Evolutionary conservation across 108 stramenopile genomes (phyloP).

Genomic region (Skeletonema potamos): DNA sequence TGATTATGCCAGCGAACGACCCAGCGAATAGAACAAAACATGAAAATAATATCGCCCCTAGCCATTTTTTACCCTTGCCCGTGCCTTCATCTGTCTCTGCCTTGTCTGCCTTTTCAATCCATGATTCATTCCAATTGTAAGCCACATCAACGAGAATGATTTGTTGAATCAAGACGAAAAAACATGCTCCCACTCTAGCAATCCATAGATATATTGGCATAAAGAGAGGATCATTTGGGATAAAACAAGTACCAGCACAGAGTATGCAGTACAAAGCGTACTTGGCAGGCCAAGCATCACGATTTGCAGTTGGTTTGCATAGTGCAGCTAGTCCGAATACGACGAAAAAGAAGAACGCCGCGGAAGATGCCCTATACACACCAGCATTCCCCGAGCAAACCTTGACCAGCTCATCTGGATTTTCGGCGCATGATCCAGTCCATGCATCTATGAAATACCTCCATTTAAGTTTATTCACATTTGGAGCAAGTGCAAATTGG

Average conservation of each 20-base stretch:
- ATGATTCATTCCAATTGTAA: constrained; percentile 85
- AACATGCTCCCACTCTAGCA: constrained; percentile 67
- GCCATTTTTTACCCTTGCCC: constrained; percentile 80
- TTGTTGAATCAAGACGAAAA: constrained; percentile 83
- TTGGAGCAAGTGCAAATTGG: constrained; percentile 75
- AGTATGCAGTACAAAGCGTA: constrained; percentile 74
- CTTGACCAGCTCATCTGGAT: constrained; percentile 35
- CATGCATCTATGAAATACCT: constrained; percentile 62
- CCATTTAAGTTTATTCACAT: constrained; percentile 38
- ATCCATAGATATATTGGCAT: constrained; percentile 65
- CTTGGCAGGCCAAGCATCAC: constrained; percentile 87
- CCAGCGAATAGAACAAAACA: constrained; percentile 65
- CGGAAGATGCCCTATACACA: constrained; percentile 67
- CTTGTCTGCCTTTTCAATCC: constrained; percentile 76
- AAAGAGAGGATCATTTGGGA: constrained; percentile 81
- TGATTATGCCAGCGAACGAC: constrained; percentile 67
- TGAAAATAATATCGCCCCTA: constrained; percentile 71
- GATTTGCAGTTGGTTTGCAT: constrained; percentile 72
- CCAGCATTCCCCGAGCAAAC: constrained; percentile 77
- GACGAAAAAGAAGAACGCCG: constrained; percentile 68
- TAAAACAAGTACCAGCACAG: constrained; percentile 58
- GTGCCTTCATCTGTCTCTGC: constrained; percentile 64
- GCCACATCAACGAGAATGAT: constrained; percentile 86
- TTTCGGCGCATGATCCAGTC: constrained; percentile 58
- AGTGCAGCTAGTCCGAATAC: constrained; percentile 62